Percentiles rank a stretch among this genome's conserved stretches.
Evolutionary conservation across 2,329 filamentous ascomycete genomes (phyloP).

Genomic region (Fusarium sp.): DNA sequence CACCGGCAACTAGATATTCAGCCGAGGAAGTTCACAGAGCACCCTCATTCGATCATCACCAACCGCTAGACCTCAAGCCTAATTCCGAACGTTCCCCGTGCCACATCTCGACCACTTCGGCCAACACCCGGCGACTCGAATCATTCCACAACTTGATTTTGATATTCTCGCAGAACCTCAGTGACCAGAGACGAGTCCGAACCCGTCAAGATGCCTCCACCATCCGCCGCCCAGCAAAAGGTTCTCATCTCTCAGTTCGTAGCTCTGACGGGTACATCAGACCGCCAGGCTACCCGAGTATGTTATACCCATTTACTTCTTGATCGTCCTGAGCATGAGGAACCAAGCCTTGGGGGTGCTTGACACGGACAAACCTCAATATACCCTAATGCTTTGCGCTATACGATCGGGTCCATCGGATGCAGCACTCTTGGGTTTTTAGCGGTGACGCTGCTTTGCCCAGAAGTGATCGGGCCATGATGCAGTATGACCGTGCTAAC

Average conservation of each 20-base stretch:
- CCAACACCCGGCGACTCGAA: not conserved
- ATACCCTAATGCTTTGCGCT: slow-evolving; percentile 20
- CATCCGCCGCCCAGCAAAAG: slow-evolving; percentile 53
- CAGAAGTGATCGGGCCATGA: slow-evolving; percentile 21
- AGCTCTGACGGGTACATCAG: slow-evolving; percentile 54
- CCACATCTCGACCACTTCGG: slow-evolving; percentile 5
- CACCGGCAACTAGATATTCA: not conserved
- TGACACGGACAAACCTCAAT: slow-evolving; percentile 12
- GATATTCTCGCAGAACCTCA: slow-evolving; percentile 1
- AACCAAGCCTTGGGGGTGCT: slow-evolving; percentile 6
- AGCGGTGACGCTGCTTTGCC: slow-evolving; percentile 34
- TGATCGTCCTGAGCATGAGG: not conserved
- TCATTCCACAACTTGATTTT: not conserved
- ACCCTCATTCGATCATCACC: slow-evolving; percentile 2
- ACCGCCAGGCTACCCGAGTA: slow-evolving; percentile 57
- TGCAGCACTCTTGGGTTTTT: slow-evolving; percentile 27
- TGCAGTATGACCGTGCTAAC: slow-evolving; percentile 39
- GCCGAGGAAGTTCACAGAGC: not conserved
- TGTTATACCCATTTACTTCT: slow-evolving; percentile 38
- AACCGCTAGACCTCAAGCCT: slow-evolving; percentile 6
- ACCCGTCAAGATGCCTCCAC: slow-evolving; percentile 49
- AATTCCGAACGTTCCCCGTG: slow-evolving; percentile 3
- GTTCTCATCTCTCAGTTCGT: slow-evolving; percentile 54
- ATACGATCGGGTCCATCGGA: slow-evolving; percentile 9
- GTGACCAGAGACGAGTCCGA: slow-evolving; percentile 1